Evolutionary conservation across 2,329 filamentous ascomycete genomes (phyloP).

Genomic region (Fusarium vanettenii): DNA sequence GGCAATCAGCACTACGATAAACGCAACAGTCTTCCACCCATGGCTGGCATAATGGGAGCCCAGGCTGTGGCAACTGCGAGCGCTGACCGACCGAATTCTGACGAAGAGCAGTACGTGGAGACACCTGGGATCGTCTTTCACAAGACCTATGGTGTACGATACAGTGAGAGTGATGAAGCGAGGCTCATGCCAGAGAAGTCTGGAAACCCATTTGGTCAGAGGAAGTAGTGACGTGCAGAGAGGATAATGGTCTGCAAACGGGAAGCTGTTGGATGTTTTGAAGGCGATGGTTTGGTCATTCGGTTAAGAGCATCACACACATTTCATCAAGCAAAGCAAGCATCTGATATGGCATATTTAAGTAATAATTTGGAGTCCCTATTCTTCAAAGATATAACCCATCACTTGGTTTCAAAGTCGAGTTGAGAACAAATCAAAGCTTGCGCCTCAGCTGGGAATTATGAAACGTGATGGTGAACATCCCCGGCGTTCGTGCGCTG

Average conservation of each 20-base stretch:
- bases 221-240: not conserved
- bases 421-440: not conserved
- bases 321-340: not conserved
- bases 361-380: not conserved
- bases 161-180: slow-evolving; percentile 5
- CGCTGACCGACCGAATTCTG: not conserved
- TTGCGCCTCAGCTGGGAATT: not conserved
- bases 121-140: not conserved
- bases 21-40: not conserved
- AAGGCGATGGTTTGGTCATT: not conserved
- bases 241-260: rapidly evolving
- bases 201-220: not conserved
- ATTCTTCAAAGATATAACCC: not conserved
- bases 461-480: not conserved
- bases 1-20: not conserved
- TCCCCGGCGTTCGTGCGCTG: too few relatives aligned
- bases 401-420: not conserved
- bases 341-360: not conserved
- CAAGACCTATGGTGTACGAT: not conserved
- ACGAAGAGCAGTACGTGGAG: not conserved
- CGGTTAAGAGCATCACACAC: too few relatives aligned
- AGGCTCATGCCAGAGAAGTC: not conserved
- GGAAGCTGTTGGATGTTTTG: not conserved
- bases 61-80: not conserved
- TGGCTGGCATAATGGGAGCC: not conserved